Evolutionary conservation across 805 yeast species (phyloP).

Genomic region (Wickerhamiella spandovensis): DNA sequence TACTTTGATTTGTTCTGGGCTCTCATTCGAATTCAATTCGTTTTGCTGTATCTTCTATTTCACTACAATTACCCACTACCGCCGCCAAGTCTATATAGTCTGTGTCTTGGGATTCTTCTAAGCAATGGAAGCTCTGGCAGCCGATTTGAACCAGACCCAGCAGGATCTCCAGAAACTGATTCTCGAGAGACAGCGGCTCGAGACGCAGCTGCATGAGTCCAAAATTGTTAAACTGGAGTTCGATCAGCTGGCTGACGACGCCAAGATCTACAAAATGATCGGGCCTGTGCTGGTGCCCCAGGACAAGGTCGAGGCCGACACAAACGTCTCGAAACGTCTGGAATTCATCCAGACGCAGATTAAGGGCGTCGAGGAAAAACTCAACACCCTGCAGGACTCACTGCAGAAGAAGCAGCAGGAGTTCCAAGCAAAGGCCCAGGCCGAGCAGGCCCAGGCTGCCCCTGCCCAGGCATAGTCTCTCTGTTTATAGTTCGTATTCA

Average conservation of each 20-base stretch:
- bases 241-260: slow-evolving; percentile 44
- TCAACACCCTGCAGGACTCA: slow-evolving; percentile 40
- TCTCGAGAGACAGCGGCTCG: slow-evolving; percentile 69
- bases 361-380: slow-evolving; percentile 56
- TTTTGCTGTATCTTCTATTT: too few species aligned
- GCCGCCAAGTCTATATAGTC: not conserved
- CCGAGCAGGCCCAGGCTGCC: not conserved
- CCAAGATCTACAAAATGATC: slow-evolving; percentile 75
- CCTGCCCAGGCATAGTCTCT: not conserved
- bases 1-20: too few species aligned
- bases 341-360: slow-evolving; percentile 79
- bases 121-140: slow-evolving; percentile 11
- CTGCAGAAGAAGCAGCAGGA: slow-evolving; percentile 33
- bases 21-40: too few species aligned
- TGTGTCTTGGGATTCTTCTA: not conserved
- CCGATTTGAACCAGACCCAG: slow-evolving; percentile 15
- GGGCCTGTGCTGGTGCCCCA: slow-evolving; percentile 92
- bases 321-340: slow-evolving; percentile 76
- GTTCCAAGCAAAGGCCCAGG: slow-evolving; percentile 9
- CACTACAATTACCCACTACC: too few species aligned
- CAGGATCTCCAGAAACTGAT: slow-evolving; percentile 36
- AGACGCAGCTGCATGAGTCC: slow-evolving; percentile 90
- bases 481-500: too few species aligned
- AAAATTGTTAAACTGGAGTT: slow-evolving; percentile 80
- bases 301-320: slow-evolving; percentile 65